Conservation (phyloP, 257 asterid species). For the Solanum rostratum region DNA sequence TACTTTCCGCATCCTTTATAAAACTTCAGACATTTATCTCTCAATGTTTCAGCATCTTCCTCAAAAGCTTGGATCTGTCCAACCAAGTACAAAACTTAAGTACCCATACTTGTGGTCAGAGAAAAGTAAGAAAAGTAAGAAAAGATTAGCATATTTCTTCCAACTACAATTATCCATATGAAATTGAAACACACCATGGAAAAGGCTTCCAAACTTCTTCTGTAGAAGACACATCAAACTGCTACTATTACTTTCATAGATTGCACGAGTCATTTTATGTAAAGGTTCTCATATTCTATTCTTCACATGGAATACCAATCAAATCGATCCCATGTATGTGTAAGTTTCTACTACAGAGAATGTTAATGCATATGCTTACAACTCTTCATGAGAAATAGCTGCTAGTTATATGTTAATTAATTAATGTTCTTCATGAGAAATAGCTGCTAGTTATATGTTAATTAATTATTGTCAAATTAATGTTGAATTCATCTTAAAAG, state of each 20-base stretch:
- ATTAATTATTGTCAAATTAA: not conserved
- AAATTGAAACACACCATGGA: not conserved
- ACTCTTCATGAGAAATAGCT: not conserved
- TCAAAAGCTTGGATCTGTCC: constrained; percentile 84
- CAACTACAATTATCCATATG: not conserved
- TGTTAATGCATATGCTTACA: not conserved
- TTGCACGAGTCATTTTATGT: not conserved
- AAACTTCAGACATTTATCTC: constrained; percentile 78
- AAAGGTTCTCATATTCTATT: not conserved
- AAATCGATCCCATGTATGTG: not conserved
- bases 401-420: not conserved
- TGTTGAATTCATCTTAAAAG: not conserved
- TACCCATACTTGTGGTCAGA: constrained; percentile 1
- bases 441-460: not conserved
- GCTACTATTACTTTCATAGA: not conserved
- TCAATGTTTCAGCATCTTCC: constrained; percentile 68
- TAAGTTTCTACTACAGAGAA: not conserved
- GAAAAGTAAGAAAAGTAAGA: not conserved
- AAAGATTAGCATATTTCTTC: not conserved
- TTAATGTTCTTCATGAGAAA: not conserved
- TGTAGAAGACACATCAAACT: not conserved
- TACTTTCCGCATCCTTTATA: constrained; percentile 92
- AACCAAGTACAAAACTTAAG: constrained; percentile 14
- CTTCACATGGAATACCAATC: not conserved
- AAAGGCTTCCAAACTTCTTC: not conserved